Base-by-base conservation (phyloP, 2,329 filamentous ascomycete genomes). In the Aureobasidium sp. region DNA sequence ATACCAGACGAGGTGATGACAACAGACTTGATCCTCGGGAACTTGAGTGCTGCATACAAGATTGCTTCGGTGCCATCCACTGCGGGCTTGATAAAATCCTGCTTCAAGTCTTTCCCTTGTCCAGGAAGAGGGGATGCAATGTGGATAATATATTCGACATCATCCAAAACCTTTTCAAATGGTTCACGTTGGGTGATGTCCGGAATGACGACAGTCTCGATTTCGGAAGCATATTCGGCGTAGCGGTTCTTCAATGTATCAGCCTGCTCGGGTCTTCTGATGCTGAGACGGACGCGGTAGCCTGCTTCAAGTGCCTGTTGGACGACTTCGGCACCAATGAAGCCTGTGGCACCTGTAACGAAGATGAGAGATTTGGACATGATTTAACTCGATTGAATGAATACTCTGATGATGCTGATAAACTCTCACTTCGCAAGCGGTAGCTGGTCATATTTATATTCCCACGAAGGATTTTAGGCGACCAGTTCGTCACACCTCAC, bases 61-160 rank as follows among this genome's bases (percentile, higher is more conserved):
- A 72, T 64, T 5, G 62, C 55, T 2, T 63, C 63, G 6, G 68
- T 71, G 14, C 68, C 70, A 6, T 67, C 14, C 1, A 71, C 65
- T 8, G 70, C 70, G 10, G 71, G 69, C 9, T 71, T 57, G 16
- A 70, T 61, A 27, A 67, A 68, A 10, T 67, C 67, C 10, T 66
- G 58, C 59, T 65, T 49, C 29, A 61, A 61, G 54, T 70, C 48
- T 2, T 62, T 49, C 3, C 50, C 59, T 50, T 53, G 62, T 5
- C 62, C 64, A 5, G 66, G 65, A 55, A 71, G 61, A n/a, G 71
- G 69, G 5, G 70, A 69, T 21, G 71, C 71, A 1, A 72, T 42
- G 37, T 72, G 70, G 41, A 71, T 66, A 53, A 72, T 63, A 51
- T 68, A 66, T 8, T 67, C 61, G 11, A 70, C 69, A 37, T 61